Base-by-base conservation (phyloP, 2,329 filamentous ascomycete species). In the Zelopaecilomyces penicillatus region DNA sequence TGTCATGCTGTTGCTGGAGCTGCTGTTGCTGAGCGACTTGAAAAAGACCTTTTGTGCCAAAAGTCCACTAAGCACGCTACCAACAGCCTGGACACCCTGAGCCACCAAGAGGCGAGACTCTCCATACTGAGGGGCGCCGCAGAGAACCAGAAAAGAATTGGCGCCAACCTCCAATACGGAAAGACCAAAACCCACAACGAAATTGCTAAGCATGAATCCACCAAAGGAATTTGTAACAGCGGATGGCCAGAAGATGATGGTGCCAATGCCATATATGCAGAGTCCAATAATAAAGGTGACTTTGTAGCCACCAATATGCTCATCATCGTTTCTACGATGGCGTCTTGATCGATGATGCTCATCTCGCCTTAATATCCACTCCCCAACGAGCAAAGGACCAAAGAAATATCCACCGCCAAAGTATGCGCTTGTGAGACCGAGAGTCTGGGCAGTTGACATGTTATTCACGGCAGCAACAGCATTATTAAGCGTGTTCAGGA, bases 181-280 rank as follows among this genome's bases (percentile, higher is more conserved):
- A 2, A 93, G 70, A 2, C 85, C 87, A 49, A 84, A 85, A 0
- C 85, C 87, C 43, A 89, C 83, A 29, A 91, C 81, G 55, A 91
- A 80, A 51, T 73, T 81, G 54, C 75, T 81, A 40, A 85, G 76
- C 63, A 88, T 81, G 64, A 91, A 93, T 2, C 87, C 87, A 11
- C 80, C 76, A 53, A 86, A 93, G 2, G 84, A 87, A 37, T 75
- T 74, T 47, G 87, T 75, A 7, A 90, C 78, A 6, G 83, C 84
- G 2, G 82, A 84, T 0, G 87, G 87, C 87, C 86, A 93, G 66
- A 91, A 90, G 66, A 89, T 87, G 51, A 91, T 78, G n/a, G 85
- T 87, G 2, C 83, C 84, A 5, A 79, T 71, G 2, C 83, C 83
- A 58, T 90, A 91, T 43, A 91, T 82, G 51, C 74, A 75, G 4